Conservation (phyloP, 352 stramenopile genomes). For the Phytophthora pluvialis region DNA sequence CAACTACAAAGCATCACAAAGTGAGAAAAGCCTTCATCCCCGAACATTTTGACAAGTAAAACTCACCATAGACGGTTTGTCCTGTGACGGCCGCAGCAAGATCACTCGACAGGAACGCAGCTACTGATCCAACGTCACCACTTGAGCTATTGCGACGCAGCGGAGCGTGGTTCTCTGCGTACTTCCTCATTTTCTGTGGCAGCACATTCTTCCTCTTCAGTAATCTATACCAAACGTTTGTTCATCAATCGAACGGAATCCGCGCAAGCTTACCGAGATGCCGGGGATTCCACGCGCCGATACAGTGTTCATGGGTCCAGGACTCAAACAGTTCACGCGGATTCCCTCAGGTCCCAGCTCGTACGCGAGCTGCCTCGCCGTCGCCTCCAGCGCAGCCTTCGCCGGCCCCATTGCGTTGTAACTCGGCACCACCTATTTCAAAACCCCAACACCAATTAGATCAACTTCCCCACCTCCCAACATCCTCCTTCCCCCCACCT, state of each 20-base stretch:
- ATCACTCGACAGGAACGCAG: conserved; percentile 84
- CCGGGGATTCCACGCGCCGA: conserved; percentile 90
- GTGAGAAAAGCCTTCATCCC: neutral
- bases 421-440: conserved; percentile 77
- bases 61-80: conserved; percentile 89
- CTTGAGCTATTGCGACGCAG: conserved; percentile 75
- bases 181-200: conserved; percentile 81
- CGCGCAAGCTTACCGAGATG: conserved; percentile 65
- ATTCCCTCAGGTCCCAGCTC: conserved; percentile 82
- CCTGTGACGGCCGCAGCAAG: conserved; percentile 81
- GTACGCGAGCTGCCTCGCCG: conserved; percentile 79
- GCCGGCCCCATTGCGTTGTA: conserved; percentile 94
- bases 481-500: conserved; percentile 20
- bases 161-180: conserved; percentile 67
- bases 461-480: neutral
- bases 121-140: conserved; percentile 79
- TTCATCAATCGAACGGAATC: too few relatives aligned
- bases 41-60: neutral
- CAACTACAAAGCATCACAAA: conserved; percentile 48
- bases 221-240: neutral
- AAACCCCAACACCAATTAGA: conserved; percentile 10
- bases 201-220: neutral
- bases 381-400: conserved; percentile 91
- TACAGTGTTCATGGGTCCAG: conserved; percentile 91
- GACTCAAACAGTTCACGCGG: conserved; percentile 91